Conservation (phyloP, 2,329 filamentous ascomycete species). For the Furcasterigmium furcatum region DNA sequence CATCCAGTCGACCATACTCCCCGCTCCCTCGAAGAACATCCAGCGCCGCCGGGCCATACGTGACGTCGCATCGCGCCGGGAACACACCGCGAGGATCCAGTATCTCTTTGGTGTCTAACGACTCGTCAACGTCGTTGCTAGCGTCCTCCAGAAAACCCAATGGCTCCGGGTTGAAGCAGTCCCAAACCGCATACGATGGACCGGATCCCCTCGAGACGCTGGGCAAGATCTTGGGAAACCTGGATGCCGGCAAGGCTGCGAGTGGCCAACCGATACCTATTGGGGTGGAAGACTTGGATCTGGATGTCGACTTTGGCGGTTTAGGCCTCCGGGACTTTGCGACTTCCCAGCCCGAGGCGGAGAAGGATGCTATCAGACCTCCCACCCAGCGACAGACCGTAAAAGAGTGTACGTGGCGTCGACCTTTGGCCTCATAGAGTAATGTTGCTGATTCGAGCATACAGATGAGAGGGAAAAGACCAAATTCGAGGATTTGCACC, state of each 20-base stretch:
- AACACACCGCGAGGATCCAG: conserved; percentile 72
- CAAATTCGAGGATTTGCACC: conserved; percentile 87
- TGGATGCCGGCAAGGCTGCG: conserved; percentile 24
- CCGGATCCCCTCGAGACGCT: conserved; percentile 72
- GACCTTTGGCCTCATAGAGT: not conserved
- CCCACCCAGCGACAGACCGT: conserved; percentile 56
- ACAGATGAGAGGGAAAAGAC: conserved; percentile 75
- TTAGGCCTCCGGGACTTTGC: conserved; percentile 74
- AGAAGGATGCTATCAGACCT: conserved; percentile 14
- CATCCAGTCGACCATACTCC: conserved; percentile 67
- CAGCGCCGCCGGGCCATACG: conserved; percentile 64
- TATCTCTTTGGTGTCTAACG: conserved; percentile 71
- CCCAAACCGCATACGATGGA: conserved; percentile 47
- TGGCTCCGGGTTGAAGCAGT: conserved; percentile 64
- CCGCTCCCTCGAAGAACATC: conserved; percentile 66
- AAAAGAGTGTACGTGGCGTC: conserved; percentile 64
- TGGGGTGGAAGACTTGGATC: conserved; percentile 44
- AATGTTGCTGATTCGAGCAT: conserved; percentile 1
- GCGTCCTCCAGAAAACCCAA: conserved; percentile 62
- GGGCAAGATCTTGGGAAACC: conserved; percentile 36
- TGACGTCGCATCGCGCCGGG: conserved; percentile 65
- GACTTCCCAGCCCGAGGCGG: conserved; percentile 21
- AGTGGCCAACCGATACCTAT: not conserved
- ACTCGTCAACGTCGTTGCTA: conserved; percentile 74
- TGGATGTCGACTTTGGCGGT: conserved; percentile 74